Evolutionary conservation across 1,284 basidiomycete species (phyloP).

Genomic region (Irpex sp.): DNA sequence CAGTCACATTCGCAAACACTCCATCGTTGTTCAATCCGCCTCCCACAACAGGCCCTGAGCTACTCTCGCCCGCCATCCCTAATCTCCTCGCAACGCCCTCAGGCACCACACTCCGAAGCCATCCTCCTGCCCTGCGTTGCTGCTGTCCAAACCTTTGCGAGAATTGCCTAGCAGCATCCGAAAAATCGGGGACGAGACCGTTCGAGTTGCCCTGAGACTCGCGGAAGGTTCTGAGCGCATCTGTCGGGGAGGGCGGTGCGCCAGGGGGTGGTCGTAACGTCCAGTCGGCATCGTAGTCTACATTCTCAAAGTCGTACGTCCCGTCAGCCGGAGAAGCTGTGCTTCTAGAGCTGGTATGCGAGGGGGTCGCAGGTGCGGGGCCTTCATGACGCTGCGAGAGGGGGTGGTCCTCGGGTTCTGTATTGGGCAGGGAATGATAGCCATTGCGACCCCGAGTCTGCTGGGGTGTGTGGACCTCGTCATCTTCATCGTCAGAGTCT

Average conservation of each 20-base stretch:
- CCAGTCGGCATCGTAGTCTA: slow-evolving; percentile 55
- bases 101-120: slow-evolving; percentile 58
- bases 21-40: slow-evolving; percentile 85
- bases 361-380: not conserved
- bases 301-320: slow-evolving; percentile 81
- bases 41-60: slow-evolving; percentile 48
- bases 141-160: slow-evolving; percentile 7
- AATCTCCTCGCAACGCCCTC: slow-evolving; percentile 38
- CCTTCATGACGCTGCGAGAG: slow-evolving; percentile 19
- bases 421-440: slow-evolving; percentile 39
- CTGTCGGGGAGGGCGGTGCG: slow-evolving; percentile 57
- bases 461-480: slow-evolving; percentile 26
- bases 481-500: slow-evolving; percentile 64
- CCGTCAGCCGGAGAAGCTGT: slow-evolving; percentile 17
- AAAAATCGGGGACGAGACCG: slow-evolving; percentile 59
- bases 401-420: slow-evolving; percentile 40
- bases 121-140: slow-evolving; percentile 36
- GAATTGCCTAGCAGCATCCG: slow-evolving; percentile 26
- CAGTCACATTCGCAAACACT: slow-evolving; percentile 94
- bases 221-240: slow-evolving; percentile 1
- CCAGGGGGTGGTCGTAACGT: slow-evolving; percentile 70
- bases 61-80: slow-evolving; percentile 35
- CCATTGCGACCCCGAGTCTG: slow-evolving; percentile 43
- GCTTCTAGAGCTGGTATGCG: not conserved
- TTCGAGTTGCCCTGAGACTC: slow-evolving; percentile 66